Evolutionary conservation across 2,329 filamentous ascomycete genomes (phyloP), one percentile per base, ranked within the genome.

Genomic region (Cladosporium sp.): DNA sequence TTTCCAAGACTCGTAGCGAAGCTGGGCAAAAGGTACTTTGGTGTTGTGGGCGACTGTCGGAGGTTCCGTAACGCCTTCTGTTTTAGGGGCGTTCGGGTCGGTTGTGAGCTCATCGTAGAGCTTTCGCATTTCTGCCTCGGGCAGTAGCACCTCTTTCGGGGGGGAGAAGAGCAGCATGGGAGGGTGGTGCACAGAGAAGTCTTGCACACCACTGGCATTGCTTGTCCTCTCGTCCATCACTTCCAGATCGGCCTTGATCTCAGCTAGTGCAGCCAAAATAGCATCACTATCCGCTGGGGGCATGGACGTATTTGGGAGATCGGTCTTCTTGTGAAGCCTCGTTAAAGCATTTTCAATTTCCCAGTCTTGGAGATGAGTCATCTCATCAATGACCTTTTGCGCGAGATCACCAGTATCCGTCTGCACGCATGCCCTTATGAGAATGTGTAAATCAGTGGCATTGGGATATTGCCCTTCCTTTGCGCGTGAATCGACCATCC

Each of bases 1-100:
- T 41, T 69, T 64, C 76, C 76, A 79, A 51, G 76, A 76, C 52
- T 69, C 66, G 59, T 73, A 78, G 32, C 76, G 69, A 12, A 77
- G 61, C 18, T 71, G 65, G 33, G 69, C 69, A 12, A 76, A 58
- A 0, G 71, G 64, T 25, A 75, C 66, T 12, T 42, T 48, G 25
- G 43, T 48, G 8, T 4, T 11, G 2, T 16, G 11, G 8, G 22
- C 9, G 11, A 38, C 25, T 13, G 11, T 9, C 32, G 12, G 8
- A 15, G 12, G 18, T 15, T 6, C 15, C 16, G 11, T 19, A 12
- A 9, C 16, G 18, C n/a, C n/a, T 38, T 25, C 16, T n/a, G 32
- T 15, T 30, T 30, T n/a, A 8, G 36, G 41, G 9, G 62, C 42
- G 60, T 55, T 7, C 62, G 39, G 66, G 48, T 73, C 72, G 12